Base-by-base conservation (phyloP, 176 grass and related monocot species). In the Phoenix roebelenii region DNA sequence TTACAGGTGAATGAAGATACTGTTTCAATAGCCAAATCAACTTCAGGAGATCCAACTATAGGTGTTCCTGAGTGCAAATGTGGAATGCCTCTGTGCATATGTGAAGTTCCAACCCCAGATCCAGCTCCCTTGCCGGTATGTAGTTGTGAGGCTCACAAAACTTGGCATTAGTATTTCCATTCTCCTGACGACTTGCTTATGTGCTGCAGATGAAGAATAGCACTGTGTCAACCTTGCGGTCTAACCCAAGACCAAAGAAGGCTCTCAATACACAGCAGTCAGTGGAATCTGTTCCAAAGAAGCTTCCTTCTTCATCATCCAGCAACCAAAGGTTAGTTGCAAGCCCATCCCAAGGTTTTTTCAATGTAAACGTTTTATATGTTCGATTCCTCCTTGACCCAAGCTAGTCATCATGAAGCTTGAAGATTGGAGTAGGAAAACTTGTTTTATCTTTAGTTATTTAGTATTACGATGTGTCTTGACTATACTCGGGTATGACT, bases 41-140 rank as follows among this genome's bases (percentile, higher is more conserved):
- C 49, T 23, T 72, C 52, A 17, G 32, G 59, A 35, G 64, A 69
- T 76, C 52, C 63, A n/a, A 67, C 25, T 61, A 15, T 66, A 12
- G 48, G 30, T 35, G 23, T 74, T 71, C 61, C 73, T 4, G 88
- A 93, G 59, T 98, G 94, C 76, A 98, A 89, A 65, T 98, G 94
- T 62, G 82, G 94, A 67, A 93, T 99, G 94, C 88, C 94, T 79
- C 78, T 99, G 70, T 99, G 94, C 61, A 99, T 99, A 78, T 99
- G 94, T 5, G 88, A 83, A 82, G 76, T 82, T 39, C 81, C 84
- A 22, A 93, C 85, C 64, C 79, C 74, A 15, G 85, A 90, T 64
- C 79, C 88, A 53, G 32, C 57, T 14, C 74, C 79, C 61, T 35
- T 78, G 20, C 83, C 74, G 79, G 94, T 99, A 72, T 25, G 25